Base-by-base conservation (phyloP, 2,329 filamentous ascomycete genomes). In the Rhytidhysteron rufulum region DNA sequence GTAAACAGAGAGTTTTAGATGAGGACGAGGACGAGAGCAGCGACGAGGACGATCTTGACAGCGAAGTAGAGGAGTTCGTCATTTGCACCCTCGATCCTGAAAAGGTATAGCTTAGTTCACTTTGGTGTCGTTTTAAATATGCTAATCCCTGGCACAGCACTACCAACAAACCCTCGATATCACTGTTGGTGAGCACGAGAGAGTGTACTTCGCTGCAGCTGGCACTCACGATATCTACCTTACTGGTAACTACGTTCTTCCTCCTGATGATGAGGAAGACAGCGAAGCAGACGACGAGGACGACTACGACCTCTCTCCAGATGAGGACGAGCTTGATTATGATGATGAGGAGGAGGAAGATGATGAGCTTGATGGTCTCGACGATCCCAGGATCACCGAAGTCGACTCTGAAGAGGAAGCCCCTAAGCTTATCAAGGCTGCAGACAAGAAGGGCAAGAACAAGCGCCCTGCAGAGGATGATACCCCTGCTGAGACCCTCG, bases 141-240 rank as follows among this genome's bases (percentile, higher is more conserved):
- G 21, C 5, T 46, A 34, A 51, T 69, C 44, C 8, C 29, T 8
- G 40, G 34, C 31, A n/a, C 58, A 97, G 93, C 81, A 87, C 74
- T 95, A 85, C 78, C 93, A 98, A 72, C 94, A 98, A 71, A 73
- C 93, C 34, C 81, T 98, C 44, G 88, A 98, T 69, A 88, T 98
- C 68, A 93, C 87, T 49, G 82, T 98, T 63, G 82, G 80, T 57
- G 86, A 95, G 66, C 80, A 86, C 54, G 93, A 98, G 77, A 81
- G 81, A 55, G 84, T 96, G 51, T 95, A 87, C 78, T 97, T 98
- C 75, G 80, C 86, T 63, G 89, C 95, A 51, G 83, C 80, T 47
- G 93, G 93, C 57, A 93, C 87, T 48, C 89, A 96, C 77, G 82
- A 86, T 49, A 77, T 98, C 60, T 93, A 85, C 72, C 80, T 98